A percentile compares a stretch with the other conserved stretches of the same genome.
Conservation (phyloP, 257 asterid genomes). For the Striga asiatica region DNA sequence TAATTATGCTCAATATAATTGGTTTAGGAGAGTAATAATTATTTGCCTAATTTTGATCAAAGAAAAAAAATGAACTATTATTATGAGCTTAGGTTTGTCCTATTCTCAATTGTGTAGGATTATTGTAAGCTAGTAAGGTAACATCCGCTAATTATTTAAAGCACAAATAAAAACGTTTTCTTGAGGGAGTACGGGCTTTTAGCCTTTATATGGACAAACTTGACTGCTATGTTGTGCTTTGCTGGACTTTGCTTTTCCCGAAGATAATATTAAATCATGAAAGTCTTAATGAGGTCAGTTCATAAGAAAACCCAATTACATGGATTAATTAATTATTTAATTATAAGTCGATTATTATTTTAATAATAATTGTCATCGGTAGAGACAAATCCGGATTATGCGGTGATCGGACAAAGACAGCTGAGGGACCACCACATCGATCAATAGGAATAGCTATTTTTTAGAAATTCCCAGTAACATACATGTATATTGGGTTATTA, state of each 20-base stretch:
- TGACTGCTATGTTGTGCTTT: conserved; percentile 25
- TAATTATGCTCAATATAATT: conserved; percentile 14
- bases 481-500: no score
- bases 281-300: no score
- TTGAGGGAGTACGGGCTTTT: conserved; percentile 28
- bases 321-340: no score
- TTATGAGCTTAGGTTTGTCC: no score
- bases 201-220: conserved; percentile 39
- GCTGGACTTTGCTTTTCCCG: conserved; percentile 12
- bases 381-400: conserved; percentile 21
- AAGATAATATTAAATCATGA: background rate
- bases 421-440: no score
- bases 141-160: conserved; percentile 9
- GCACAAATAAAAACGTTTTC: no score
- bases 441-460: no score
- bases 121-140: conserved; percentile 23
- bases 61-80: no score
- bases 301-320: no score
- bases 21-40: conserved; percentile 24
- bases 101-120: no score
- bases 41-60: conserved; percentile 23
- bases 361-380: background rate
- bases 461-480: no score
- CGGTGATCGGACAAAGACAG: conserved; percentile 13
- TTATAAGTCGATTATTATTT: no score